Conservation (phyloP, 2,329 filamentous ascomycete species). For the Podosphaera leucotricha region DNA sequence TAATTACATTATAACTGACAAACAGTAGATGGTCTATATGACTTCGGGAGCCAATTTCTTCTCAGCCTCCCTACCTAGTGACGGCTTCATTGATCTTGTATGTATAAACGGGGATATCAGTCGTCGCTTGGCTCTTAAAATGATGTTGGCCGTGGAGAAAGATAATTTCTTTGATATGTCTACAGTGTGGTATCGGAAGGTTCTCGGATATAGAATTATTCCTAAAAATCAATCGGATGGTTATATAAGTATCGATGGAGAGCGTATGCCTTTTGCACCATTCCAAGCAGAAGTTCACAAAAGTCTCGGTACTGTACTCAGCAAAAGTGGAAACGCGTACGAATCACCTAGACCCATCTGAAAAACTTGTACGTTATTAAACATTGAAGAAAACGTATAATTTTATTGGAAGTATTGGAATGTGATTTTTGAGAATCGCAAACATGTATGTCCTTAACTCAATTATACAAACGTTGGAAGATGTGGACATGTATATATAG, state of each 20-base stretch:
- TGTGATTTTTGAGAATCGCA: no score
- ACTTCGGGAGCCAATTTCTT: slow-evolving; percentile 73
- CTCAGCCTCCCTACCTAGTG: slow-evolving; percentile 54
- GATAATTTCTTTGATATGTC: slow-evolving; percentile 55
- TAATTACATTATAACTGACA: not conserved
- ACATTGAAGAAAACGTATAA: no score
- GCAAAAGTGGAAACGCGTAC: slow-evolving; percentile 46
- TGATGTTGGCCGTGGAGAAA: slow-evolving; percentile 48
- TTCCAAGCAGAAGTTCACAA: slow-evolving; percentile 81
- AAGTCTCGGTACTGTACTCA: slow-evolving; percentile 64
- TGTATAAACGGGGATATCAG: slow-evolving; percentile 56
- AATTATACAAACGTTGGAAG: no score
- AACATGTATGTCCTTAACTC: no score
- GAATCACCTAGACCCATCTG: slow-evolving; percentile 29
- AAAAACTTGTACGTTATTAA: not conserved
- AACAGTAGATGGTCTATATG: slow-evolving; percentile 65
- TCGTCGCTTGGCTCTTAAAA: slow-evolving; percentile 38
- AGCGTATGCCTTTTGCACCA: slow-evolving; percentile 62
- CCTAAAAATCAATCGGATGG: slow-evolving; percentile 49
- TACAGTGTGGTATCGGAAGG: slow-evolving; percentile 59
- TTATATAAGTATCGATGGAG: slow-evolving; percentile 86
- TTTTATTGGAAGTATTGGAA: no score
- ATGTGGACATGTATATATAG: no score
- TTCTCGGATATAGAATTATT: slow-evolving; percentile 66
- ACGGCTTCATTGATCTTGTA: slow-evolving; percentile 70